Conservation (phyloP, 192 early-diverging fungal species). For the Coemansia reversa region DNA sequence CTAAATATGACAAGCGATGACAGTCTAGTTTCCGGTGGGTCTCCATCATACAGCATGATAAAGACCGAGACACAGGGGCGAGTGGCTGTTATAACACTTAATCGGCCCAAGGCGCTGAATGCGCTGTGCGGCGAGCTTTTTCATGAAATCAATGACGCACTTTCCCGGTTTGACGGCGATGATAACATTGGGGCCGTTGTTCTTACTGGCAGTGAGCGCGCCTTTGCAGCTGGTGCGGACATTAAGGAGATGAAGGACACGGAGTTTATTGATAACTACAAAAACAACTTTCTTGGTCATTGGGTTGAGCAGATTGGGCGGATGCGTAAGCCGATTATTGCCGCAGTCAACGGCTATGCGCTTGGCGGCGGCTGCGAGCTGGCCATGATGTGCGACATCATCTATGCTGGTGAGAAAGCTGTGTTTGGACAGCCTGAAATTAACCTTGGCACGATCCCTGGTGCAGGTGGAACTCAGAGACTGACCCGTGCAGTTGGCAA, state of each 20-base stretch:
- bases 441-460: slow-evolving; percentile 96
- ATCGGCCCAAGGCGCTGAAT: slow-evolving; percentile 96
- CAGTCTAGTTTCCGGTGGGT: slow-evolving; percentile 31
- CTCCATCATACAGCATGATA: slow-evolving; percentile 52
- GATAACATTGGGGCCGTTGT: slow-evolving; percentile 83
- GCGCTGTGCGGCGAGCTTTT: slow-evolving; percentile 93
- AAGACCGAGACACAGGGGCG: slow-evolving; percentile 70
- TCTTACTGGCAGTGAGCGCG: slow-evolving; percentile 91
- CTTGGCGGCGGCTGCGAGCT: slow-evolving; percentile 99
- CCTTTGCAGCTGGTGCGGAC: slow-evolving; percentile 98
- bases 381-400: slow-evolving; percentile 99
- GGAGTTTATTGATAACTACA: slow-evolving; percentile 85
- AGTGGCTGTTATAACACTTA: slow-evolving; percentile 86
- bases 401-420: slow-evolving; percentile 97
- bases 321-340: slow-evolving; percentile 94
- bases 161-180: slow-evolving; percentile 77
- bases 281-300: slow-evolving; percentile 87
- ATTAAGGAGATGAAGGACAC: slow-evolving; percentile 98
- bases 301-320: slow-evolving; percentile 87
- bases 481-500: slow-evolving; percentile 94
- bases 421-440: slow-evolving; percentile 98
- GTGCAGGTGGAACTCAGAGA: slow-evolving; percentile 79
- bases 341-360: slow-evolving; percentile 97
- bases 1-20: slow-evolving; percentile 1
- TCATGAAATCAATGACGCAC: slow-evolving; percentile 85